Evolutionary conservation across 83 land plant genomes (phyloP).

Genomic region (Diphasiastrum complanatum): DNA sequence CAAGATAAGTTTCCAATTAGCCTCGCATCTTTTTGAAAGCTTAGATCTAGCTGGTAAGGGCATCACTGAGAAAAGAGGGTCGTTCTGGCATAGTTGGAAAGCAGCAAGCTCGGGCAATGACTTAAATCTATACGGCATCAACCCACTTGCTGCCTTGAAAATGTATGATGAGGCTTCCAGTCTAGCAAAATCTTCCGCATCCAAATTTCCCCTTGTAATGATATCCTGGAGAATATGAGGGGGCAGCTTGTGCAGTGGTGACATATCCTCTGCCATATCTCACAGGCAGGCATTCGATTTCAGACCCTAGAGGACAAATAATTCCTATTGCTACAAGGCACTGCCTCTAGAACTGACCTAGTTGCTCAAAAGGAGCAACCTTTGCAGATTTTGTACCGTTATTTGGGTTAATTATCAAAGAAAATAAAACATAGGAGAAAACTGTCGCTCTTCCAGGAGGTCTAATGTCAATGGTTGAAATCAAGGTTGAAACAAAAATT

Average conservation of each 20-base stretch:
- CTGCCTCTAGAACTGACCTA: too few relatives aligned
- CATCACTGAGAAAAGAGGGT: constrained; percentile 17
- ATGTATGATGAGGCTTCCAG: constrained; percentile 21
- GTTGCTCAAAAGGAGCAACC: too few relatives aligned
- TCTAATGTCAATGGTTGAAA: too few relatives aligned
- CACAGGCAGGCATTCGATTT: too few relatives aligned
- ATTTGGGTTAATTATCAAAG: too few relatives aligned
- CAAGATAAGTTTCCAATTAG: constrained; percentile 27
- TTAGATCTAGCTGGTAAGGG: constrained; percentile 5
- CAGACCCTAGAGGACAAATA: too few relatives aligned
- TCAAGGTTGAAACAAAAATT: too few relatives aligned
- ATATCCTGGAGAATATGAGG: constrained; percentile 22
- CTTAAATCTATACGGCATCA: constrained; percentile 21
- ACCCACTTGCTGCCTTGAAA: constrained; percentile 25
- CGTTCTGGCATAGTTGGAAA: constrained; percentile 9
- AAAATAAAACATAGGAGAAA: too few relatives aligned
- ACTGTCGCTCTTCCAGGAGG: too few relatives aligned
- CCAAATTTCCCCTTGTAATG: constrained; percentile 5
- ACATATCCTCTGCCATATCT: neutral
- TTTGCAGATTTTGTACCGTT: too few relatives aligned
- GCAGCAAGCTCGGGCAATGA: constrained; percentile 28
- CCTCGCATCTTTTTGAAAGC: constrained; percentile 19
- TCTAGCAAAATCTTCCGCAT: constrained; percentile 22
- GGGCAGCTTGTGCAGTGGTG: constrained; percentile 15
- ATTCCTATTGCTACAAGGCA: too few relatives aligned